A percentile compares a stretch with the other conserved stretches of the same genome.
phyloP scores from a whole-genome alignment of 2,329 filamentous ascomycete species.

The Sporothrix variecibatus region DNA sequence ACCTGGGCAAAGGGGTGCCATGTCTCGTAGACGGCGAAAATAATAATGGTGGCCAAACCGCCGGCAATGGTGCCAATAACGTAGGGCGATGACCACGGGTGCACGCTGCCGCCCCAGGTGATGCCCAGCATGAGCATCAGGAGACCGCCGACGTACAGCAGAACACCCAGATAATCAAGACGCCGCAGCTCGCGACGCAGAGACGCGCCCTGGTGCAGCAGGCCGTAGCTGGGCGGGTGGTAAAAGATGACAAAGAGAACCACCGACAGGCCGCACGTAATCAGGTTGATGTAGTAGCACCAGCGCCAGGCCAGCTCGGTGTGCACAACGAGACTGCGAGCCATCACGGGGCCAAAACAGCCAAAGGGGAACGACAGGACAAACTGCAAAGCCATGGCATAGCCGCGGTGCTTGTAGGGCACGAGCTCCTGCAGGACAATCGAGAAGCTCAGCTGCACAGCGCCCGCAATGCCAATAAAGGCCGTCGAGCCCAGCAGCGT shows the following conservation, averaged over 20 bases:
- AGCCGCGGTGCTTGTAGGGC: conserved; percentile 45
- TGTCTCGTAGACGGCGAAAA: conserved; percentile 29
- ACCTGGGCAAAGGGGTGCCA: conserved; percentile 35
- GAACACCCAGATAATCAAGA: conserved; percentile 46
- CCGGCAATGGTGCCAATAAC: conserved; percentile 37
- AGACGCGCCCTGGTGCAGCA: conserved; percentile 43
- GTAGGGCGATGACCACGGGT: conserved; percentile 44
- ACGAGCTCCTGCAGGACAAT: conserved; percentile 45
- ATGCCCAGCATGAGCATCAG: conserved; percentile 50
- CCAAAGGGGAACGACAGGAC: conserved; percentile 38
- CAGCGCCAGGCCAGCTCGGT: conserved; percentile 43
- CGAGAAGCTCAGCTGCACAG: conserved; percentile 42
- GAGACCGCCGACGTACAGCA: conserved; percentile 48
- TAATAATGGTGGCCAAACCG: conserved; percentile 31
- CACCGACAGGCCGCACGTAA: conserved; percentile 38
- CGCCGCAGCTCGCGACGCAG: conserved; percentile 40
- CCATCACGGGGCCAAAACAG: conserved; percentile 39
- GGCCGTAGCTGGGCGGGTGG: conserved; percentile 44
- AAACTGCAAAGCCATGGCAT: conserved; percentile 37
- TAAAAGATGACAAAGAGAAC: conserved; percentile 45
- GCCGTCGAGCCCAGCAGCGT: conserved; percentile 41
- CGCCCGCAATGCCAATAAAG: conserved; percentile 42
- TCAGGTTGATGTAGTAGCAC: conserved; percentile 47
- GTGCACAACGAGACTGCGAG: conserved; percentile 38
- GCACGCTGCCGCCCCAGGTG: conserved; percentile 47